Evolutionary conservation across 305 asterid genomes (phyloP).

Genomic region (Fraxinus sp.): DNA sequence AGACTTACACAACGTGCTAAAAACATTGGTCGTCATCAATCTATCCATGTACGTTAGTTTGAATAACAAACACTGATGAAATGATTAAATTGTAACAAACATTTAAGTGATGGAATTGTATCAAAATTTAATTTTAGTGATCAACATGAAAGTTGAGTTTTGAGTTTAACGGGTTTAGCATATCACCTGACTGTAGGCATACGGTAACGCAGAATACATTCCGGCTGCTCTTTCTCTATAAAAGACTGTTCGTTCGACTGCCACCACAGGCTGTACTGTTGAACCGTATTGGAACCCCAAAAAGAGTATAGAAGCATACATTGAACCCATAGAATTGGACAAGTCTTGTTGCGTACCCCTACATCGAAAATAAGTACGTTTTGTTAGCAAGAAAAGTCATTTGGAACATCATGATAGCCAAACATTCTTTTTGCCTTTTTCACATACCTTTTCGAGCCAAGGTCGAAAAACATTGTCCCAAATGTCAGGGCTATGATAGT

Average conservation of each 20-base stretch:
- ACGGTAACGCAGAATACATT: constrained; percentile 65
- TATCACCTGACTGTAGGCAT: constrained; percentile 57
- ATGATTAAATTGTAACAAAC: background rate
- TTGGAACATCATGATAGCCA: background rate
- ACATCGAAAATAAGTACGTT: background rate
- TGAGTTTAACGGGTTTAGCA: background rate
- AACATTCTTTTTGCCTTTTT: background rate
- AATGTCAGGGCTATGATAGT: constrained; percentile 49
- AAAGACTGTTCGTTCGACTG: constrained; percentile 59
- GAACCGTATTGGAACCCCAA: constrained; percentile 57
- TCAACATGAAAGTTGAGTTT: background rate
- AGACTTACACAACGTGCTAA: background rate
- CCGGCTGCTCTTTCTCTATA: constrained; percentile 70
- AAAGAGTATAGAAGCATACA: constrained; percentile 50
- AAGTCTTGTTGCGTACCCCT: constrained; percentile 47
- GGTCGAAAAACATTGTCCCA: constrained; percentile 63
- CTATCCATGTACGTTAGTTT: background rate
- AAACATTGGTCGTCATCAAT: background rate
- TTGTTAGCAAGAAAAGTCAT: background rate
- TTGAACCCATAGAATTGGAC: constrained; percentile 55
- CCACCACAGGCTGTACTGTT: constrained; percentile 58
- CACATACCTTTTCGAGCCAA: constrained; percentile 51
- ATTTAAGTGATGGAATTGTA: background rate
- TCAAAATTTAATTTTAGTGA: background rate
- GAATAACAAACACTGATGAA: background rate